Evolutionary conservation across 108 stramenopile species (phyloP).

Genomic region (Cyclostephanos tholiformis): DNA sequence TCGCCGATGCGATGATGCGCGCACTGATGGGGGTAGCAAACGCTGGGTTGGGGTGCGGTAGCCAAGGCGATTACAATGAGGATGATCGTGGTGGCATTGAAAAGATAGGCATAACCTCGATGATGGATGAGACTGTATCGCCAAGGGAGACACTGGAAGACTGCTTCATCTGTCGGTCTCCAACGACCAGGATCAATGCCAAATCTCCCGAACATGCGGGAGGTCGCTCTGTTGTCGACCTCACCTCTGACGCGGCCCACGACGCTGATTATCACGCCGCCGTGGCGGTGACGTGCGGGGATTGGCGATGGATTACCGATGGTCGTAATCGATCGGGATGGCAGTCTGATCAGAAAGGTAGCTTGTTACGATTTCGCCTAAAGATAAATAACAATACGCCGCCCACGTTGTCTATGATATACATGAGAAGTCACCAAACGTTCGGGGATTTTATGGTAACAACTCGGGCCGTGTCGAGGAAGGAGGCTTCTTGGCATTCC

Average conservation of each 20-base stretch:
- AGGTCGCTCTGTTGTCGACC: constrained; percentile 4
- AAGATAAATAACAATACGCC: background rate
- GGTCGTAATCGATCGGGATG: constrained; percentile 33
- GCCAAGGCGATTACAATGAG: background rate
- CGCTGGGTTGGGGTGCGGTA: constrained; percentile 19
- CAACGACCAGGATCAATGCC: constrained; percentile 24
- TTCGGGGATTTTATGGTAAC: constrained; percentile 23
- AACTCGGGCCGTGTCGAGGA: constrained; percentile 19
- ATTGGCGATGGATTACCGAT: constrained; percentile 40
- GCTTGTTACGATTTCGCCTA: constrained; percentile 23
- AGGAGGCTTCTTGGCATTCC: background rate
- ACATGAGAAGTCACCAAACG: constrained; percentile 28
- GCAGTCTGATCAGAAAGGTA: constrained; percentile 31
- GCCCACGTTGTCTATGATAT: constrained; percentile 23
- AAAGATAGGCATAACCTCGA: background rate
- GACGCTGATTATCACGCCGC: background rate
- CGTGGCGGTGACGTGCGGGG: constrained; percentile 32
- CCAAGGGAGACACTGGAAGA: constrained; percentile 9
- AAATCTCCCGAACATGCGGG: constrained; percentile 1
- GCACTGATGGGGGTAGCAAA: constrained; percentile 7
- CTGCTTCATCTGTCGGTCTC: constrained; percentile 23
- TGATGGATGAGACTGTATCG: constrained; percentile 10
- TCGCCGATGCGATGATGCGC: constrained; percentile 24
- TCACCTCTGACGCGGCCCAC: background rate
- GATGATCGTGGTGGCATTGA: background rate